Evolutionary conservation across 192 early-diverging fungal genomes (phyloP).

Genomic region (Rhizoclosmatium sp.): DNA sequence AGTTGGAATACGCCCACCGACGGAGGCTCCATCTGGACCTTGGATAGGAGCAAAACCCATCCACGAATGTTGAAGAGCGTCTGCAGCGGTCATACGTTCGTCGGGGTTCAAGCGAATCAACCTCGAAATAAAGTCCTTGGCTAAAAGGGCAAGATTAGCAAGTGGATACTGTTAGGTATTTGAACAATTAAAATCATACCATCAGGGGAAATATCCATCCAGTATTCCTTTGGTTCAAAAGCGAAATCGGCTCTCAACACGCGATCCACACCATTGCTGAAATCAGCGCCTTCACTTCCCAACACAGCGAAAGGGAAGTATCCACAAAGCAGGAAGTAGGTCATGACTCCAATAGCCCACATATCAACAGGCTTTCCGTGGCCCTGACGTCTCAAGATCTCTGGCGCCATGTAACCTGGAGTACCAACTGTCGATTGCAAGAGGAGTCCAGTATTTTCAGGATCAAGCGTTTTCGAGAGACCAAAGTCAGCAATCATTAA

Average conservation of each 20-base stretch:
- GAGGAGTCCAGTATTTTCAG: slow-evolving; percentile 51
- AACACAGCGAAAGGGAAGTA: slow-evolving; percentile 51
- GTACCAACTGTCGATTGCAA: slow-evolving; percentile 70
- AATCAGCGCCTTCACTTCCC: neutral
- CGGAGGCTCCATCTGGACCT: neutral
- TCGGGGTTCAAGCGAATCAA: slow-evolving; percentile 72
- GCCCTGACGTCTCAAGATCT: slow-evolving; percentile 60
- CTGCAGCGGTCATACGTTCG: slow-evolving; percentile 77
- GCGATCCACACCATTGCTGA: slow-evolving; percentile 38
- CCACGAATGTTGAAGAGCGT: slow-evolving; percentile 89
- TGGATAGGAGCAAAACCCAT: slow-evolving; percentile 47
- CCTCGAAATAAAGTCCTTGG: slow-evolving; percentile 79
- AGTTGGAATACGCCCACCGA: slow-evolving; percentile 51
- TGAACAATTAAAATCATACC: slow-evolving; percentile 13
- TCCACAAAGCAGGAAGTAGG: slow-evolving; percentile 57
- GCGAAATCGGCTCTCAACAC: slow-evolving; percentile 54
- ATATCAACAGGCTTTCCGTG: slow-evolving; percentile 80
- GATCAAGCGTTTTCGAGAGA: slow-evolving; percentile 68
- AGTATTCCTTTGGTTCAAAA: slow-evolving; percentile 61
- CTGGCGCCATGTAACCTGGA: slow-evolving; percentile 52
- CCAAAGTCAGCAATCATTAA: slow-evolving; percentile 76
- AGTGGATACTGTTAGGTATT: slow-evolving; percentile 14
- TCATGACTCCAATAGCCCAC: slow-evolving; percentile 79
- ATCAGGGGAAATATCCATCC: slow-evolving; percentile 75
- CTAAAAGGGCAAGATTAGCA: slow-evolving; percentile 43